Conservation (phyloP, 768 basidiomycete species). For the Podaxis sp. region DNA sequence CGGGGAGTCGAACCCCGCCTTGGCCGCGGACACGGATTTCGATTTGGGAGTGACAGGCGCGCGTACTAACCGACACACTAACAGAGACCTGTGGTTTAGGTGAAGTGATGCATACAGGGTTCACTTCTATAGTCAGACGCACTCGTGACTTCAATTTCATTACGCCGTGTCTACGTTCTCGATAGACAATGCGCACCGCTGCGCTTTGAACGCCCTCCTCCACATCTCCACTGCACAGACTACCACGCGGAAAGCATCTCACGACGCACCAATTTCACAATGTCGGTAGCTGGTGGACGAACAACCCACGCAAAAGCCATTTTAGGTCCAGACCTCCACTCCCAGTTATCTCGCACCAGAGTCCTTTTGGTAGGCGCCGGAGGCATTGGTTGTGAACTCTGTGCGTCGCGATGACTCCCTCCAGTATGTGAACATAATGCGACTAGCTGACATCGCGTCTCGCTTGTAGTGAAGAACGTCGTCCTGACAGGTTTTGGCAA, state of each 20-base stretch:
- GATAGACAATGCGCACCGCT: background rate
- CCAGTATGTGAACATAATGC: background rate
- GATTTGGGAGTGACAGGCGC: constrained; percentile 10
- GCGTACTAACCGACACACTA: constrained; percentile 17
- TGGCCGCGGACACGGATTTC: constrained; percentile 5
- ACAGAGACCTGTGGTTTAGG: background rate
- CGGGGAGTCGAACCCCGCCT: constrained; percentile 16
- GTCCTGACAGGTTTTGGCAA: constrained; percentile 89
- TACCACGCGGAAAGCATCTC: background rate
- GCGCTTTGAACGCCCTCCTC: background rate
- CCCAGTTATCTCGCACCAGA: constrained; percentile 54
- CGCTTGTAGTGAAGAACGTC: constrained; percentile 84
- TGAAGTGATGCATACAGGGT: background rate
- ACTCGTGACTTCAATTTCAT: constrained; percentile 1
- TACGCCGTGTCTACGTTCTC: background rate
- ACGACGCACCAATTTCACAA: constrained; percentile 14
- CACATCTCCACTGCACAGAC: background rate
- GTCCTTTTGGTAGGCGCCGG: constrained; percentile 93
- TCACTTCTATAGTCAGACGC: background rate
- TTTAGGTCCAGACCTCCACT: constrained; percentile 68
- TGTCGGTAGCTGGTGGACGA: constrained; percentile 48
- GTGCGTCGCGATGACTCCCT: constrained; percentile 39
- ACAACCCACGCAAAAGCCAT: constrained; percentile 69
- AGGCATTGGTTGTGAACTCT: constrained; percentile 94
- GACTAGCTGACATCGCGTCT: background rate